Conservation (phyloP, 2,329 filamentous ascomycete genomes). For the Fusarium torreyae region DNA sequence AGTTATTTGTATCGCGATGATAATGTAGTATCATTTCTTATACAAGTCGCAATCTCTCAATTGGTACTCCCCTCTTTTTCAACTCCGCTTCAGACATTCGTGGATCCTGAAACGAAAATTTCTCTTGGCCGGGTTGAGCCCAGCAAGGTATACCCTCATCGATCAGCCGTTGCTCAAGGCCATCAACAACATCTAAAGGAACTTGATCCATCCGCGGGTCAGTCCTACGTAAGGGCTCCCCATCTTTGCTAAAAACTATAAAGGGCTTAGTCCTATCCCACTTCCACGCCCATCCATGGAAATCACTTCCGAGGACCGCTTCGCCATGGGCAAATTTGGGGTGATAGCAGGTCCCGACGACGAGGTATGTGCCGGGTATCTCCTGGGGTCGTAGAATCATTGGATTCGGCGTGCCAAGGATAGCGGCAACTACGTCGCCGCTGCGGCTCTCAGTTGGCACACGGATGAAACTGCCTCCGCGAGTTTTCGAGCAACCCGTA, state of each 20-base stretch:
- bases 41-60: neutral
- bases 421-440: neutral
- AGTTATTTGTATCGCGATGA: too few species aligned
- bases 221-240: neutral
- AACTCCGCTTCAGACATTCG: neutral
- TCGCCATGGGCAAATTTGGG: neutral
- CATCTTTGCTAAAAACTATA: neutral
- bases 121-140: neutral
- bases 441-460: neutral
- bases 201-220: neutral
- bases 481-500: neutral
- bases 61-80: neutral
- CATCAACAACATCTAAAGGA: neutral
- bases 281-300: neutral
- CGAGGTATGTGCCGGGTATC: accelerated
- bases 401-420: neutral
- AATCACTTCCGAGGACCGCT: neutral
- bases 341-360: neutral
- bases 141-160: neutral
- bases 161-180: neutral
- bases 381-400: neutral
- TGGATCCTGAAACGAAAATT: neutral
- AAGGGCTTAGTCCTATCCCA: neutral
- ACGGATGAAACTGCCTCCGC: neutral
- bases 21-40: too few species aligned